These are phyloP conservation scores for Neonectria ditissima DNA, from an alignment of 2,329 filamentous ascomycete species.

Conservation along the genomic window DNA sequence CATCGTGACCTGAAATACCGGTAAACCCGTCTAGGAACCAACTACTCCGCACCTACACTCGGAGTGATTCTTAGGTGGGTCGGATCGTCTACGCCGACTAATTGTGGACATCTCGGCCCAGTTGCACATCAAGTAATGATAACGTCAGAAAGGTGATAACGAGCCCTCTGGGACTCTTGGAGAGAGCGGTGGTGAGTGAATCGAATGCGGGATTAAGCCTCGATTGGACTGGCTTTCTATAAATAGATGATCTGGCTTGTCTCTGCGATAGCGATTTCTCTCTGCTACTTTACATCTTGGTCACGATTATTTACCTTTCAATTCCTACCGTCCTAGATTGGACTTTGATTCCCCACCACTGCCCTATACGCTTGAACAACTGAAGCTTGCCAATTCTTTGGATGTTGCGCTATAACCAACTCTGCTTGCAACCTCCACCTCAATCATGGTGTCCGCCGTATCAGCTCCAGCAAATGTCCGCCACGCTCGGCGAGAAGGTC, in stretches of 20 bases:
- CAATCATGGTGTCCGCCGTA: not conserved
- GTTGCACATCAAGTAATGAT: not conserved
- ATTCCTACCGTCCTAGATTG: not conserved
- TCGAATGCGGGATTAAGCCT: not conserved
- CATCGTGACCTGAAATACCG: not conserved
- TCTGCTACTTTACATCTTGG: not conserved
- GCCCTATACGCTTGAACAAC: not conserved
- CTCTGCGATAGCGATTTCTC: not conserved
- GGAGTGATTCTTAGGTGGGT: not conserved
- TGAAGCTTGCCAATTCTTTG: not conserved
- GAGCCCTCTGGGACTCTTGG: not conserved
- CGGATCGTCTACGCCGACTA: not conserved
- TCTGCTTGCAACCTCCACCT: not conserved
- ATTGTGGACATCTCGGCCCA: not conserved
- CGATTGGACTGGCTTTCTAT: not conserved
- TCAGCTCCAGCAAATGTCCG: not conserved
- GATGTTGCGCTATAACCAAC: not conserved
- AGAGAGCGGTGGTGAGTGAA: not conserved
- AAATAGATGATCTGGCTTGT: not conserved
- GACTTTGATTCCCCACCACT: not conserved
- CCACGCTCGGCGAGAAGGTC: slow-evolving; percentile 1
- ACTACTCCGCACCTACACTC: not conserved
- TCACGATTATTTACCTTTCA: not conserved
- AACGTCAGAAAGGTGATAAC: not conserved
- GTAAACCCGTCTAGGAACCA: not conserved